Evolutionary conservation across 768 basidiomycete species (phyloP).

Genomic region (Coprinopsis cinerea): DNA sequence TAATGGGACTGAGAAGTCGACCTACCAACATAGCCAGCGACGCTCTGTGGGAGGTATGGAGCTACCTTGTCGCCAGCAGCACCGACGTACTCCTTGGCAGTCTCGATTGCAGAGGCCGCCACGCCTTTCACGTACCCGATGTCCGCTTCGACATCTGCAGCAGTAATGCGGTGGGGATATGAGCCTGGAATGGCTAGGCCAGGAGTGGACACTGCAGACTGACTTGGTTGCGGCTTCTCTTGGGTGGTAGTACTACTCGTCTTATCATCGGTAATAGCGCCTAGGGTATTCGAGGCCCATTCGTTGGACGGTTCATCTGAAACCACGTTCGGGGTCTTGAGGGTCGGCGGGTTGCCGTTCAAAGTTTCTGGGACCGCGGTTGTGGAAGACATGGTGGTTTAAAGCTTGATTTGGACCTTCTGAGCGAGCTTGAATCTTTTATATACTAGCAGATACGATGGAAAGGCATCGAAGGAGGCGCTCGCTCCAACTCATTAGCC

Average conservation of each 20-base stretch:
- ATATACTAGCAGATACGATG: too few species aligned
- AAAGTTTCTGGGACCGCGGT: not conserved
- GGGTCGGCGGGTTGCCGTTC: conserved; percentile 1
- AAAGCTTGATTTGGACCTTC: not conserved
- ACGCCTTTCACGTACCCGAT: not conserved
- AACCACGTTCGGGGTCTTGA: conserved; percentile 3
- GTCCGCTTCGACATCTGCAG: not conserved
- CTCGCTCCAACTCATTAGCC: too few species aligned
- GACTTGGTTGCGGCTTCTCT: not conserved
- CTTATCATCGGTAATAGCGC: not conserved
- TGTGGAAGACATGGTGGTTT: not conserved
- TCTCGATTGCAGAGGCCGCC: not conserved
- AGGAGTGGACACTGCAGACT: conserved; percentile 6
- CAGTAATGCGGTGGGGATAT: not conserved
- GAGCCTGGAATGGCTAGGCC: conserved; percentile 7
- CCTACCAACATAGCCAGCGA: not conserved
- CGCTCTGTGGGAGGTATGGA: not conserved
- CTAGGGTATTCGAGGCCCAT: conserved; percentile 1
- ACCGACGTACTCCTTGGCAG: not conserved
- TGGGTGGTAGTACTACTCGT: not conserved
- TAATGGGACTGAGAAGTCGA: not conserved
- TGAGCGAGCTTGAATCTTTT: not conserved
- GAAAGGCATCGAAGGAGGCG: too few species aligned
- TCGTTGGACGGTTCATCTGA: conserved; percentile 3
- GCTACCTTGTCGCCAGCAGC: not conserved